Percentiles rank a stretch among this genome's conserved stretches.
These are phyloP conservation scores for Agaricales sp. DNA, from an alignment of 1,284 basidiomycete species.

Conservation along the genomic window DNA sequence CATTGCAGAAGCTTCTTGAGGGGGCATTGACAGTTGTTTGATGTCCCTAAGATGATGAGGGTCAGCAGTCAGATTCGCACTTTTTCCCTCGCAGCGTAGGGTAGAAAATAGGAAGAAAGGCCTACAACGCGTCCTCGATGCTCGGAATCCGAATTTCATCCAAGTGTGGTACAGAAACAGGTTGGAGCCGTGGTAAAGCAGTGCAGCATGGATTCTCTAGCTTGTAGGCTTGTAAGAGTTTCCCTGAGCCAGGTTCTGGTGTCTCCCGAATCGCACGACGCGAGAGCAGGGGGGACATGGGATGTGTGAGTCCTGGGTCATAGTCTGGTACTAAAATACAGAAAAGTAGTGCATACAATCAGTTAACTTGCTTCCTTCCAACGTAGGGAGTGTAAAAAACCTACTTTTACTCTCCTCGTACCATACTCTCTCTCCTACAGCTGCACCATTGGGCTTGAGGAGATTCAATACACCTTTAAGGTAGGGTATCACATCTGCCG, in stretches of 20 bases:
- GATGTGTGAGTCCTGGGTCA: not conserved
- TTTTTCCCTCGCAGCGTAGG: too few relatives aligned
- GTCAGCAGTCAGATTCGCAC: too few relatives aligned
- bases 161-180: not conserved
- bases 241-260: not conserved
- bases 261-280: constrained; percentile 1
- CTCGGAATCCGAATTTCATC: not conserved
- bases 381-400: not conserved
- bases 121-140: not conserved
- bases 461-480: not conserved
- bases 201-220: not conserved
- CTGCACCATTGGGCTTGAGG: not conserved
- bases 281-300: not conserved
- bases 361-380: too few relatives aligned
- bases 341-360: not conserved
- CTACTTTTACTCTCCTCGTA: not conserved
- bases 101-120: too few relatives aligned
- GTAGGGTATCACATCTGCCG: not conserved
- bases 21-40: too few relatives aligned
- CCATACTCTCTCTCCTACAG: not conserved
- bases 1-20: too few relatives aligned
- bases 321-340: not conserved
- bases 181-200: not conserved
- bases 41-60: too few relatives aligned
- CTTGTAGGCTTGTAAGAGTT: not conserved